A percentile compares a stretch with the other conserved stretches of the same genome.
These are phyloP conservation scores for Sclerotinia minor DNA, from an alignment of 2,329 filamentous ascomycete genomes.

Conservation along the genomic window DNA sequence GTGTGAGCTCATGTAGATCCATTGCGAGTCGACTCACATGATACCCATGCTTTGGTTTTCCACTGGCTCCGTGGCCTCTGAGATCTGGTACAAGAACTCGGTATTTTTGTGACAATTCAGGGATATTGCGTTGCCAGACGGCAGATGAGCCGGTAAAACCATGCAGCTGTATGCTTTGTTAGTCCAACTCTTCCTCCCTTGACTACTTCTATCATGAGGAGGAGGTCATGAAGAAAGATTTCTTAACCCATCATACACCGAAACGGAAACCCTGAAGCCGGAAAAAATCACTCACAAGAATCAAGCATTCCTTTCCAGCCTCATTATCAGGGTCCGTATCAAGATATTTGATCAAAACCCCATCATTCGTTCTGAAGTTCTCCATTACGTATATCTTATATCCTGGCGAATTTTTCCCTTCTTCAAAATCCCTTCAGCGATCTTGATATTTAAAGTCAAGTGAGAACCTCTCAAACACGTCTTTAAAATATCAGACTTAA, in stretches of 20 bases:
- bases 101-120: constrained; percentile 31
- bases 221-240: too few species aligned
- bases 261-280: too few species aligned
- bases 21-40: constrained; percentile 40
- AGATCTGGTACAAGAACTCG: constrained; percentile 40
- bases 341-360: constrained; percentile 32
- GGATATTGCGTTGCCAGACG: constrained; percentile 40
- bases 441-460: background rate
- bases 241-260: background rate
- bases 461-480: background rate
- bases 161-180: constrained; percentile 36
- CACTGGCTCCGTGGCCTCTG: constrained; percentile 38
- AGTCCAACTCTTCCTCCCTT: background rate
- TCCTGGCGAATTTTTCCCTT: background rate
- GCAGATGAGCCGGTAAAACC: constrained; percentile 41
- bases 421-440: background rate
- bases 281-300: constrained; percentile 32
- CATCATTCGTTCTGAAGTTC: constrained; percentile 34
- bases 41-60: constrained; percentile 37
- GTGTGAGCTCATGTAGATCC: constrained; percentile 38
- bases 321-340: constrained; percentile 31
- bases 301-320: constrained; percentile 28
- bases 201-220: too few species aligned
- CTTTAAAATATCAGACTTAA: background rate
- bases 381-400: constrained; percentile 24